Evolutionary conservation across 371 early-diverging fungal species (phyloP), one percentile per base, ranked within the genome.

Genomic region (Apophysomyces variabilis): DNA sequence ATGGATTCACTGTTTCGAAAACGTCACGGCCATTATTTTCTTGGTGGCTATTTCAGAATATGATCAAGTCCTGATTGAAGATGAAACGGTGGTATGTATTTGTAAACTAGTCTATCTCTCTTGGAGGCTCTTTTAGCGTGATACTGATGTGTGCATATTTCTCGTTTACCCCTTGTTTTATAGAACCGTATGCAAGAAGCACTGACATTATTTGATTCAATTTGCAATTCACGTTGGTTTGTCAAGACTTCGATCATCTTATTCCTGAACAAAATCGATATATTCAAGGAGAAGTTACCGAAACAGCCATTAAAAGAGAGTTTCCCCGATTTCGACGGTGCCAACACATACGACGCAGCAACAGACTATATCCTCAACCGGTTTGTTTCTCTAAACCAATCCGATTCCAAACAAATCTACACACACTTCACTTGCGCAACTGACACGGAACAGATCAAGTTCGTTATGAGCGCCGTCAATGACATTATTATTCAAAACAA

Each of bases 111-210:
- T 32, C 21, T 9, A 8, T 54, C 54, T 54, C 4, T 54, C n/a
- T 16, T 7, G 35, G 38, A 26, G 32, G 1, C 3, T 26, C 3
- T 26, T 26, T 38, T 62, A 11, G n/a, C 4, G n/a, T 44, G 36
- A 44, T 32, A 64, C 46, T 47, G 18, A 59, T 26, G 36, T 47
- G 14, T 4, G 16, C 46, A 18, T 2, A 37, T 13, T 21, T 16
- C n/a, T 21, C n/a, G 43, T 43, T 14, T 14, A 9, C 47, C 45
- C 57, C 58, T 18, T 41, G 37, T 21, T 38, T 60, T 46, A 3
- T 74, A 91, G 86, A 97, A 98, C 82, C 91, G 98, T 64, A 96
- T 98, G 96, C 94, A 95, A 65, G 97, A 97, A 79, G 95, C 96
- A 14, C 78, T 97, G 68, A 95, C 95, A 7, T 83, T 98, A 65